These are phyloP conservation scores for Quambalaria eucalypti DNA, from an alignment of 1,284 basidiomycete species.

Conservation along the genomic window DNA sequence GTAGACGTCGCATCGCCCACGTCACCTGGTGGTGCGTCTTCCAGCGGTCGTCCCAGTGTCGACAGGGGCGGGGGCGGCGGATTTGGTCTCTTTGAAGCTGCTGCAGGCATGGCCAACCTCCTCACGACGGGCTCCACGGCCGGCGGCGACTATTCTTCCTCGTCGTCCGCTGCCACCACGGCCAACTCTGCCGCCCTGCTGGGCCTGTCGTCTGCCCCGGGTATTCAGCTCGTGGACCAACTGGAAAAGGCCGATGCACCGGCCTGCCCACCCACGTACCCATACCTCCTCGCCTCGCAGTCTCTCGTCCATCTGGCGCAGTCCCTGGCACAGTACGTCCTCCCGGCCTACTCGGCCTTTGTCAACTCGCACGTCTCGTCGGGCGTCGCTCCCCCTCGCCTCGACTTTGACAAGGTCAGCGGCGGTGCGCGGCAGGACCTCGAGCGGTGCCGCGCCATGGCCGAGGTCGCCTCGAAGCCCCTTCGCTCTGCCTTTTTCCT, in stretches of 20 bases:
- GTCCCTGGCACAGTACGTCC: constrained; percentile 67
- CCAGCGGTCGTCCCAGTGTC: constrained; percentile 3
- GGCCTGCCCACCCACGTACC: constrained; percentile 78
- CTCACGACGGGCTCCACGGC: neutral
- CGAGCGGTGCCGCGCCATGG: constrained; percentile 2
- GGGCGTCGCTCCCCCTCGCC: constrained; percentile 58
- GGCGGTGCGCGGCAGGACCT: neutral
- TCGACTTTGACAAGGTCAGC: constrained; percentile 50
- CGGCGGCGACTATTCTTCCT: neutral
- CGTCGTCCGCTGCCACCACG: neutral
- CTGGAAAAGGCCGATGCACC: constrained; percentile 72
- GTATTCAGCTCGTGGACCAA: constrained; percentile 40
- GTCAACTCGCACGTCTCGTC: constrained; percentile 59
- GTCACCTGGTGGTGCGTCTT: neutral
- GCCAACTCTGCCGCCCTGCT: constrained; percentile 6
- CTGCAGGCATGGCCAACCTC: constrained; percentile 32
- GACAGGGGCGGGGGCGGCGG: constrained; percentile 14
- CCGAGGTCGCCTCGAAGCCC: constrained; percentile 6
- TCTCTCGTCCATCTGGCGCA: constrained; percentile 79
- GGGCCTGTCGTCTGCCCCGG: constrained; percentile 24
- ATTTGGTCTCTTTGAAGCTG: constrained; percentile 37
- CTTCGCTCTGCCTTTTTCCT: constrained; percentile 57
- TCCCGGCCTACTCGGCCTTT: constrained; percentile 58
- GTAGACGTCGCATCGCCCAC: neutral
- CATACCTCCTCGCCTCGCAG: constrained; percentile 81